Percentiles rank a stretch among this genome's conserved stretches.
phyloP scores from a whole-genome alignment of 1,284 basidiomycete genomes.

The Pseudozyma thailandica region DNA sequence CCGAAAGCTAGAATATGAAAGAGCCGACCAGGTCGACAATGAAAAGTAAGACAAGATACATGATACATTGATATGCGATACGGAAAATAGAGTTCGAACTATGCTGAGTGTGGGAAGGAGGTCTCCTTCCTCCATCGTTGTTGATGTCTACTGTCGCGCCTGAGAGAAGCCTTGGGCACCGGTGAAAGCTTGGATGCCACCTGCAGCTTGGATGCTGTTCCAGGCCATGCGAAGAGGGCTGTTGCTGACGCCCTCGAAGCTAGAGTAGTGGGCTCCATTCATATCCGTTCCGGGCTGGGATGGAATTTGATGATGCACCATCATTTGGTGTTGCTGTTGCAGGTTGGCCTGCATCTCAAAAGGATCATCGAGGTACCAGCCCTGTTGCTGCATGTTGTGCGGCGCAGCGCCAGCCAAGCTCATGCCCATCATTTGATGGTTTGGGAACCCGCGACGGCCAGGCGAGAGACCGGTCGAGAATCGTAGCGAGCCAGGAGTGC shows the following conservation, averaged over 20 bases:
- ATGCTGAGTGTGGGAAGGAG: not conserved
- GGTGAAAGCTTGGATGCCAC: slow-evolving; percentile 49
- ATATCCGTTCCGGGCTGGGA: slow-evolving; percentile 13
- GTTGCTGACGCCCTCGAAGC: slow-evolving; percentile 18
- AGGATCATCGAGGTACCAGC: slow-evolving; percentile 45
- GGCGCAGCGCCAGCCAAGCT: slow-evolving; percentile 26
- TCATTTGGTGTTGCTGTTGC: slow-evolving; percentile 38
- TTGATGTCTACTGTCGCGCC: slow-evolving; percentile 20
- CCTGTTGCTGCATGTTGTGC: slow-evolving; percentile 25
- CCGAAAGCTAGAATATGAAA: not conserved
- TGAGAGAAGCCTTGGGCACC: slow-evolving; percentile 21
- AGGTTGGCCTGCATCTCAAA: slow-evolving; percentile 44
- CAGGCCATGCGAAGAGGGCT: slow-evolving; percentile 42
- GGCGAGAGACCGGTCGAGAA: slow-evolving; percentile 44
- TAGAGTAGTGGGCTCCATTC: slow-evolving; percentile 13
- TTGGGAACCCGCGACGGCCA: slow-evolving; percentile 28
- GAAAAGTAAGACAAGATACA: not conserved
- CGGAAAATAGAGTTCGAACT: not conserved
- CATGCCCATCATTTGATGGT: slow-evolving; percentile 35
- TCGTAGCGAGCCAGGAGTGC: slow-evolving; percentile 38
- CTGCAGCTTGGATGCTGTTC: slow-evolving; percentile 51
- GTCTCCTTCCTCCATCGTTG: not conserved
- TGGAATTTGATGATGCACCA: slow-evolving; percentile 21
- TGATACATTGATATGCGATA: not conserved
- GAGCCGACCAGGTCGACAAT: not conserved